phyloP scores from a whole-genome alignment of 2,329 filamentous ascomycete species.

The Hymenoscyphus fructigenus region DNA sequence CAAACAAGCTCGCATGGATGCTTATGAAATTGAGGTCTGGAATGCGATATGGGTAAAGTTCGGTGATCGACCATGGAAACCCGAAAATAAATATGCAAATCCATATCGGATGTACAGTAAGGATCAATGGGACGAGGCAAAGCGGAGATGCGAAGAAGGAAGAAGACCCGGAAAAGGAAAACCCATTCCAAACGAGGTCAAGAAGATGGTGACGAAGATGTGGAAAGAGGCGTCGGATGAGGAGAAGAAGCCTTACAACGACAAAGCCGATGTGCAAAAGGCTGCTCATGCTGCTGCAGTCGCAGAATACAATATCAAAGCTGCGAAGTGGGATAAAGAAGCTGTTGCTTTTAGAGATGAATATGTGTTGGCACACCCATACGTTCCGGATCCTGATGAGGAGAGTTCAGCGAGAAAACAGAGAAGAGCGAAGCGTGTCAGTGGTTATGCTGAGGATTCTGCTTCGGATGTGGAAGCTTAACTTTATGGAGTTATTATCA shows the following conservation, averaged over 20 bases:
- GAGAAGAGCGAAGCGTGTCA: slow-evolving; percentile 35
- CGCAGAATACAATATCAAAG: slow-evolving; percentile 58
- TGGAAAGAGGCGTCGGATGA: slow-evolving; percentile 78
- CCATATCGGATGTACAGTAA: slow-evolving; percentile 90
- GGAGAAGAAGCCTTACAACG: slow-evolving; percentile 73
- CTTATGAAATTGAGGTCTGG: slow-evolving; percentile 55
- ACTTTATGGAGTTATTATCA: slow-evolving; percentile 7
- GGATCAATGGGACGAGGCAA: slow-evolving; percentile 64
- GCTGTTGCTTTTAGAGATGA: slow-evolving; percentile 53
- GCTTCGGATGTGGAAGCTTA: slow-evolving; percentile 31
- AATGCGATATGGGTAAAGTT: slow-evolving; percentile 55
- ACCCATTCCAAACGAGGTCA: slow-evolving; percentile 75
- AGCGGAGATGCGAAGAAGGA: slow-evolving; percentile 62
- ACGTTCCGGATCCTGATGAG: slow-evolving; percentile 39
- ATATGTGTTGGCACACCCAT: slow-evolving; percentile 55
- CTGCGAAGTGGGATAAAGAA: slow-evolving; percentile 69
- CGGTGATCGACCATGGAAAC: slow-evolving; percentile 73
- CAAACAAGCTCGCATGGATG: slow-evolving; percentile 53
- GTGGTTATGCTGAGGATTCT: slow-evolving; percentile 37
- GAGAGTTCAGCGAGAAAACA: slow-evolving; percentile 34
- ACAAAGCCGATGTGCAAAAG: slow-evolving; percentile 71
- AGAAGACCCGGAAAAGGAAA: slow-evolving; percentile 64
- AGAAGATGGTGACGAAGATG: slow-evolving; percentile 81
- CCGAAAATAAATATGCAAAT: slow-evolving; percentile 73
- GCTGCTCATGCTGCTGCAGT: slow-evolving; percentile 58